Base-by-base conservation (phyloP, 441 rosid genomes). In the Gossypium davidsonii region DNA sequence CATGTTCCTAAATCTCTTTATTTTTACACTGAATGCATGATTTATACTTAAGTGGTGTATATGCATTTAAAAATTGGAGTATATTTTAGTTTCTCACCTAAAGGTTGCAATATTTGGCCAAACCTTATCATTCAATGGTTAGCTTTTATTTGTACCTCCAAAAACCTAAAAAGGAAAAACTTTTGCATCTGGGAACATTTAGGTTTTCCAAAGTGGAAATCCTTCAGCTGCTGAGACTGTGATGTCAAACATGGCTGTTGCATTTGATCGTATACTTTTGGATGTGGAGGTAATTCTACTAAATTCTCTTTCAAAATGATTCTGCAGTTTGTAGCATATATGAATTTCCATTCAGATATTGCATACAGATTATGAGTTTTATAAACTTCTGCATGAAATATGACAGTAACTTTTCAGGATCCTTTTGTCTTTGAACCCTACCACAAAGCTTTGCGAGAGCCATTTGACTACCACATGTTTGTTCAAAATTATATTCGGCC, bases 401-500 rank as follows among this genome's bases (percentile, higher is more conserved):
- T 74, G 65, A 60, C 62, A 51, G 61, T 73, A 67, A 37, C 48
- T 73, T 87, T 83, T 73, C 95, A 95, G 98, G 94, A 89, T 39
- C 91, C 93, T 73, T 93, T 84, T 79, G 85, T 82, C 78, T 95
- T 95, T 79, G 70, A 84, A 39, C 91, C 97, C 48, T 83, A 90
- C 84, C 98, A 92, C 83, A 86, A 88, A 83, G 96, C 97, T 73
- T 44, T 90, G 80, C 83, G 97, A 77, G 90, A 93, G 82, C 98
- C 99, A 67, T 91, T 90, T 77, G 99, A 95, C 85, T 95, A 95
- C 83, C 93, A 86, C 81, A 83, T 83, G 81, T 93, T 95, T 87
- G 99, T 93, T 78, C 98, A 95, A 82, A 93, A 91, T 72, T 95
- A 91, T 79, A 85, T 95, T 48, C 90, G 95, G 46, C 97, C 97